Evolutionary conservation across 2,329 filamentous ascomycete genomes (phyloP), one percentile per base, ranked within the genome.

Genomic region (Raffaelea deltoideospora): DNA sequence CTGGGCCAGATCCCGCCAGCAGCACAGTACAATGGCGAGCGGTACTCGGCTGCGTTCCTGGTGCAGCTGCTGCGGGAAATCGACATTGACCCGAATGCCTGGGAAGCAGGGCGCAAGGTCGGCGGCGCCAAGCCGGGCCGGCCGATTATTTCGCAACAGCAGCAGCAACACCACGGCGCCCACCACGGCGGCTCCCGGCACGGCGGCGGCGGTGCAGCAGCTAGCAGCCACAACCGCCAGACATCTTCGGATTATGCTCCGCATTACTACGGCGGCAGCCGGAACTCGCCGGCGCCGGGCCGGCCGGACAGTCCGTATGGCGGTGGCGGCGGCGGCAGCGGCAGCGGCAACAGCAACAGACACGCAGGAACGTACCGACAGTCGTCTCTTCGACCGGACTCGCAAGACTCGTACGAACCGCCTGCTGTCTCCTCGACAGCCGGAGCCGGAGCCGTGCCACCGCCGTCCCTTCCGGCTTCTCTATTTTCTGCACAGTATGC

Each of bases 1-100:
- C 63, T 92, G 10, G 75, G 77, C 45, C 77, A 87, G 42, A 77
- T 92, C 11, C 86, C 86, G 0, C 65, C 73, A 1, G 70, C 81
- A 1, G 71, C 79, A 19, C 66, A 72, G 8, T 95, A 92, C 56
- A 73, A 76, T 37, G 71, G 73, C 17, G 70, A 73, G 28, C 69
- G 75, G 10, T 79, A 94, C 48, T 80, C 72, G 43, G 61, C 85
- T 0, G 63, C 74, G 24, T 76, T 70, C 40, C 65, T 95, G 59
- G 78, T 90, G 7, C 69, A 73, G 23, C 63, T 95, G 29, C 63
- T 98, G 18, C 70, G 76, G 23, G 68, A 74, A 37, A 73, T 79
- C 7, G 62, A 71, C 19, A 64, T 90, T 10, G 69, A 73, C 42
- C 70, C 66, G 43, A 57, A 56, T 23, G 58, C 64, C 9, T 74